Conservation (phyloP, 169 alveolate genomes). For the Condylostoma magnum region DNA sequence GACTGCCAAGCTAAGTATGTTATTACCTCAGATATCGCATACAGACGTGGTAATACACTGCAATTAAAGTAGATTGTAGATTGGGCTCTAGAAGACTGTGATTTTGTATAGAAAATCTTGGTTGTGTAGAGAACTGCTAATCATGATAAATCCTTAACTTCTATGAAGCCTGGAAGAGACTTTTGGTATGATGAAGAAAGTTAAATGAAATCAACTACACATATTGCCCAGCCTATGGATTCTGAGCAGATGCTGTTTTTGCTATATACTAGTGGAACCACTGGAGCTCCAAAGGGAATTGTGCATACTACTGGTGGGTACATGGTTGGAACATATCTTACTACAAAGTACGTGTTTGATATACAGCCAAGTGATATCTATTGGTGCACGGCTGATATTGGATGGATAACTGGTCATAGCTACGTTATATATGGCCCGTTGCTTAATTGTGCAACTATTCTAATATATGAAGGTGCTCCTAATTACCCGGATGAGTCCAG, state of each 20-base stretch:
- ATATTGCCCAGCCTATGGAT: conserved; percentile 86
- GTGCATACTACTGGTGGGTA: conserved; percentile 94
- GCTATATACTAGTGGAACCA: conserved; percentile 96
- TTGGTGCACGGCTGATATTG: conserved; percentile 96
- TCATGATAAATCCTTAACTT: neutral
- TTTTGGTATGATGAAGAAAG: conserved; percentile 25
- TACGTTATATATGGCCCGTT: conserved; percentile 95
- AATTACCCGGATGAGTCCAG: conserved; percentile 93
- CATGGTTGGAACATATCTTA: conserved; percentile 86
- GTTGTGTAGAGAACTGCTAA: conserved; percentile 14
- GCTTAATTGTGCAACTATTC: conserved; percentile 91
- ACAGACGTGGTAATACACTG: conserved; percentile 87
- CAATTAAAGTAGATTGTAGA: conserved; percentile 81
- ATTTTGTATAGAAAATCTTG: conserved; percentile 2
- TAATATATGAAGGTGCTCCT: conserved; percentile 94
- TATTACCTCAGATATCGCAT: conserved; percentile 89
- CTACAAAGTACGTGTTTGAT: conserved; percentile 89
- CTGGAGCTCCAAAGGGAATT: conserved; percentile 96
- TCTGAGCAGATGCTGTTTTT: conserved; percentile 93
- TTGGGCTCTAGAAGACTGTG: conserved; percentile 65
- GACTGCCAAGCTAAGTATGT: conserved; percentile 84
- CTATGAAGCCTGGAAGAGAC: neutral
- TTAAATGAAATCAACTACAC: neutral
- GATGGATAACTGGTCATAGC: conserved; percentile 98
- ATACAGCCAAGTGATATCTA: conserved; percentile 84